Evolutionary conservation across 768 basidiomycete genomes (phyloP).

Genomic region (Tubosaeta brunneosetosa): DNA sequence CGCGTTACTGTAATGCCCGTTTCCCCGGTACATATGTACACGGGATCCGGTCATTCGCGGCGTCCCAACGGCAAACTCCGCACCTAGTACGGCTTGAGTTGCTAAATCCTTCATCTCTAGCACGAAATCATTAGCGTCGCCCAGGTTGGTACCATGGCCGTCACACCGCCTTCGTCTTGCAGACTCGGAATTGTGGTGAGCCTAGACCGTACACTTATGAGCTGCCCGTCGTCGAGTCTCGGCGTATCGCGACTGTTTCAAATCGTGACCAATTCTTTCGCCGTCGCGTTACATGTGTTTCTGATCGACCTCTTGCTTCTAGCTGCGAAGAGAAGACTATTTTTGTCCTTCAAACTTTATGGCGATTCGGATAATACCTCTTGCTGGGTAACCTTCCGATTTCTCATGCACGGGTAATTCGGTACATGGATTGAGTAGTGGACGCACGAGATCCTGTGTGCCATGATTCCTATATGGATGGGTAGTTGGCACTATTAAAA

Average conservation of each 20-base stretch:
- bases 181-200: not conserved
- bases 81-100: not conserved
- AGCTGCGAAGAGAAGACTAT: not conserved
- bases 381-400: not conserved
- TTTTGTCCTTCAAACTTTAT: not conserved
- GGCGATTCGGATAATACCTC: not conserved
- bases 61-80: not conserved
- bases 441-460: not conserved
- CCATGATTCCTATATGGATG: not conserved
- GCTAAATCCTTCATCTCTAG: not conserved
- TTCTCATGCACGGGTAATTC: not conserved
- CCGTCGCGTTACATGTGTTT: not conserved
- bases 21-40: too few relatives aligned
- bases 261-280: not conserved
- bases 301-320: not conserved
- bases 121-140: not conserved
- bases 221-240: not conserved
- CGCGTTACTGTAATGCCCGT: too few relatives aligned
- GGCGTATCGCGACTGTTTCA: slow-evolving; percentile 3
- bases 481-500: too few relatives aligned
- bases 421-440: not conserved
- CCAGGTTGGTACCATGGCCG: not conserved
- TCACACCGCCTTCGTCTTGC: not conserved
- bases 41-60: too few relatives aligned
- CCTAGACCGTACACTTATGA: not conserved